These are phyloP conservation scores for Penicillium atrosanguineum DNA, from an alignment of 495 filamentous ascomycete genomes.

Conservation along the genomic window DNA sequence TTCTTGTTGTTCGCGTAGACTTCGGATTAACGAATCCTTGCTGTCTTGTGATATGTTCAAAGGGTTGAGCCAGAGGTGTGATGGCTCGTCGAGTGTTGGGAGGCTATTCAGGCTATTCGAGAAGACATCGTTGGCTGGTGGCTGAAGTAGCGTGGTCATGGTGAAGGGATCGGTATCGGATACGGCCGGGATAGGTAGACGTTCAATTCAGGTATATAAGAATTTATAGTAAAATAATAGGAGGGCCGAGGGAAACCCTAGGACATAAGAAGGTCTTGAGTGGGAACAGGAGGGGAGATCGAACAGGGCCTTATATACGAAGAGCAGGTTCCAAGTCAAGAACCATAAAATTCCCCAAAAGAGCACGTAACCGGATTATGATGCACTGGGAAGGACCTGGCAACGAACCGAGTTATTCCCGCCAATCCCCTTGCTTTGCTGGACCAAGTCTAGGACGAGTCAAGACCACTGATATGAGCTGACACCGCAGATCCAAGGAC, in stretches of 20 bases:
- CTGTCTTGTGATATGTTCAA: background rate
- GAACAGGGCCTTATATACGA: background rate
- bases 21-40: background rate
- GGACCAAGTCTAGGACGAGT: background rate
- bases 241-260: background rate
- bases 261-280: no score
- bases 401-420: background rate
- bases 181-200: background rate
- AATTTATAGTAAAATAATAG: background rate
- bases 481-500: background rate
- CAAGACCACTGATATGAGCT: background rate
- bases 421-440: background rate
- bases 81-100: background rate
- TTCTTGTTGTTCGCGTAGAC: background rate
- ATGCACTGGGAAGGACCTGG: background rate
- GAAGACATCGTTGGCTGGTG: background rate
- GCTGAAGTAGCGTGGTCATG: background rate
- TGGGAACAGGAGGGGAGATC: background rate
- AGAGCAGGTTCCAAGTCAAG: background rate
- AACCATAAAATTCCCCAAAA: background rate
- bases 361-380: background rate
- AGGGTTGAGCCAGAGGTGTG: background rate
- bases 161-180: background rate
- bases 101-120: background rate
- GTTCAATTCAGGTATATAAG: background rate